Evolutionary conservation across 1,284 basidiomycete species (phyloP).

Genomic region (Heterobasidion annosum): DNA sequence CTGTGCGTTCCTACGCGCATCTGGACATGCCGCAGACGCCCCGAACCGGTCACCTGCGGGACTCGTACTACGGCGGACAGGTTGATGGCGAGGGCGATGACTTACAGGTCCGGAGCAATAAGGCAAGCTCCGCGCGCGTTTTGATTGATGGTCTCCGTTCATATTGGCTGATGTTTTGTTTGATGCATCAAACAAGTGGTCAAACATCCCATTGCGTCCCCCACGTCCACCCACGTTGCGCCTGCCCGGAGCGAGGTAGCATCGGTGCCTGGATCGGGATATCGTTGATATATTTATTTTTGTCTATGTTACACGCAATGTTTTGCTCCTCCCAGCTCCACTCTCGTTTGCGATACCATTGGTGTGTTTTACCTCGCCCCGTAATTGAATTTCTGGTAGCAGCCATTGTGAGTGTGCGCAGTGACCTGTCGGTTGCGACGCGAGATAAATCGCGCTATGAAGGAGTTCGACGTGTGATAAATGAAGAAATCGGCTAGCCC

Average conservation of each 20-base stretch:
- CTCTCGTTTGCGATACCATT: not conserved
- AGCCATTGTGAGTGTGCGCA: too few relatives aligned
- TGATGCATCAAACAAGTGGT: conserved; percentile 2
- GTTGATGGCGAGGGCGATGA: not conserved
- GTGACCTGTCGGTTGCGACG: too few relatives aligned
- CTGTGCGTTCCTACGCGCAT: not conserved
- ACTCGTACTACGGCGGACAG: not conserved
- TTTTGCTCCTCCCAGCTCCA: not conserved
- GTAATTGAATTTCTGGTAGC: not conserved
- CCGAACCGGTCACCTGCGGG: not conserved
- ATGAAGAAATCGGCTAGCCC: not conserved
- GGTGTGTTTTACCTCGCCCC: not conserved
- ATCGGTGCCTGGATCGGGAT: not conserved
- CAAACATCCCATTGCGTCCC: not conserved
- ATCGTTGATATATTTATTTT: not conserved
- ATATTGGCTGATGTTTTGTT: not conserved
- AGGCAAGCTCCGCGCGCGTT: not conserved
- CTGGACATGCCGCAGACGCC: not conserved
- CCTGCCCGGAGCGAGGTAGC: not conserved
- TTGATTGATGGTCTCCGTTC: not conserved
- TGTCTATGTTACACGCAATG: not conserved
- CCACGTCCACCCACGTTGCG: conserved; percentile 1
- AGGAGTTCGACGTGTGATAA: not conserved
- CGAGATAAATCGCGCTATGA: too few relatives aligned
- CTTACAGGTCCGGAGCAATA: not conserved